Base-by-base conservation (phyloP, 805 yeast species). In the Candida ipomoeae region DNA sequence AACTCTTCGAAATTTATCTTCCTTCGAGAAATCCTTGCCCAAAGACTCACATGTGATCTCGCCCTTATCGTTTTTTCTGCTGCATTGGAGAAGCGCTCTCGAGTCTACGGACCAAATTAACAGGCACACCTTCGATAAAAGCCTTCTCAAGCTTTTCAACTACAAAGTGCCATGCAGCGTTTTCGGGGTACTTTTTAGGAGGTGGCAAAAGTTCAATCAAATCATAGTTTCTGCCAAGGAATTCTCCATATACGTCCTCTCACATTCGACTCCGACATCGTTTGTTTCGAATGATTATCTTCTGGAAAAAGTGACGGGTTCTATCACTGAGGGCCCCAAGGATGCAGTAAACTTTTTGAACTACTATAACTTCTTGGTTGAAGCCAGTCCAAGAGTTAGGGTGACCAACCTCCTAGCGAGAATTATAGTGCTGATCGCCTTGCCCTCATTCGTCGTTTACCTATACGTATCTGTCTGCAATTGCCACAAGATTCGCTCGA, bases 401-500 rank as follows among this genome's bases (percentile, higher is more conserved):
- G 14, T 33, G n/a, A n/a, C 45, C 6, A 42, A 42, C 15, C 10
- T 42, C 33, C 29, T 42, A 34, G 38, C 38, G 10, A 42, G 38
- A 34, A 20, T 15, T 4, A 14, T 34, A 21, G 33, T 33, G 20
- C 38, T 49, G 34, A 5, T 43, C 47, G 17, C 23, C 18, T 18
- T 34, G 23, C 14, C 32, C 6, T 21, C 10, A 20, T 13, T 31
- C 7, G 8, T 49, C 36, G 18, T 21, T 15, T 35, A n/a, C 46
- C 44, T 65, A 8, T 68, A 64, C 54, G 50, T 70, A 23, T 56
- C 70, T 13, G 55, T 71, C 13, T 61, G 70, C 37, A 72, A 72
- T 46, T 60, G 60, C 39, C 71, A 68, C 48, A 66, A 65, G 44
- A 60, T 73, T 11, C 55, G 72, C 29, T 69, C 74, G 2, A 66